phyloP scores from a whole-genome alignment of 23 red algal species.

The Gracilaria vermiculophylla region DNA sequence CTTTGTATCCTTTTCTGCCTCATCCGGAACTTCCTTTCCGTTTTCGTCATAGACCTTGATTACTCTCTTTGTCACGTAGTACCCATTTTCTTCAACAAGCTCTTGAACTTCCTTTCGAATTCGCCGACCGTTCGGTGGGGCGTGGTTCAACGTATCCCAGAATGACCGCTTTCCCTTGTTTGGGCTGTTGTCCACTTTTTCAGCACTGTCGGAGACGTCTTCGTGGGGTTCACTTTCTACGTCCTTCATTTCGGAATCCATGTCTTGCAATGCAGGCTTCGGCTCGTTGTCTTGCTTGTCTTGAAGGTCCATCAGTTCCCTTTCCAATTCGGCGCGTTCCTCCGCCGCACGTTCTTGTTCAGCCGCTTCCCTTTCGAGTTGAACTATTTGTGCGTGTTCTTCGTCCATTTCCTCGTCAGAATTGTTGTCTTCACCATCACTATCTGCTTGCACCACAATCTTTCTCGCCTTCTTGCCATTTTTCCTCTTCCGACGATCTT shows the following conservation, averaged over 20 bases:
- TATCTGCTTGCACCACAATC: neutral
- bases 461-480: neutral
- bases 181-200: neutral
- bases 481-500: neutral
- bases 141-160: constrained; percentile 9
- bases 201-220: neutral
- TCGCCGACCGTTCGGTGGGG: neutral
- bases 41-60: constrained; percentile 47
- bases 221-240: neutral
- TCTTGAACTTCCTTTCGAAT: constrained; percentile 41
- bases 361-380: neutral
- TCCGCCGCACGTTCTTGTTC: constrained; percentile 24
- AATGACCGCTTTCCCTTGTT: constrained; percentile 27
- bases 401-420: constrained; percentile 33
- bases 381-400: neutral
- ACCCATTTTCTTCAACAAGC: constrained; percentile 15
- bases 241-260: constrained; percentile 26
- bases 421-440: neutral
- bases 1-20: neutral
- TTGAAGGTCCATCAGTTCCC: constrained; percentile 1
- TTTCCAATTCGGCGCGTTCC: constrained; percentile 39
- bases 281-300: constrained; percentile 9
- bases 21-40: constrained; percentile 17
- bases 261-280: neutral
- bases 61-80: constrained; percentile 16